phyloP scores from a whole-genome alignment of 1,284 basidiomycete genomes.

The Naganishia cerealis region DNA sequence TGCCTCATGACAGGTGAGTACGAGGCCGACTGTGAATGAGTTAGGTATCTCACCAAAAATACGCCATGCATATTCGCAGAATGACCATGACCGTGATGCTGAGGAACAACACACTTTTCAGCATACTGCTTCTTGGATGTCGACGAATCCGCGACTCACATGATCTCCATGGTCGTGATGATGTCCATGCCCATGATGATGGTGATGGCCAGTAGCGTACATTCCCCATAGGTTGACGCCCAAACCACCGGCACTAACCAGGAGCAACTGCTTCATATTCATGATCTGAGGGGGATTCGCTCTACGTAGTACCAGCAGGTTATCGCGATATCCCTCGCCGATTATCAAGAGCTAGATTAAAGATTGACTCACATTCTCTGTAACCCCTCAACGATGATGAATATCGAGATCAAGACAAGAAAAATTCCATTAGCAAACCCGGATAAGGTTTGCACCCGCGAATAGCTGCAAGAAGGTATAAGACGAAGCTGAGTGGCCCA shows the following conservation, averaged over 20 bases:
- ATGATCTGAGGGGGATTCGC: conserved; percentile 93
- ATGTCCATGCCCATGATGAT: conserved; percentile 62
- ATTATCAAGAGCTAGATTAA: not conserved
- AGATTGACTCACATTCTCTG: conserved; percentile 73
- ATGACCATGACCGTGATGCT: conserved; percentile 46
- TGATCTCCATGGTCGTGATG: conserved; percentile 41
- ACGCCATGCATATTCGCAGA: conserved; percentile 98
- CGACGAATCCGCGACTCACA: conserved; percentile 2
- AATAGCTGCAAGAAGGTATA: conserved; percentile 63
- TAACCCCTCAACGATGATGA: conserved; percentile 97
- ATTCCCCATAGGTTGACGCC: conserved; percentile 96
- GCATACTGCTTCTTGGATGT: not conserved
- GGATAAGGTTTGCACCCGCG: conserved; percentile 96
- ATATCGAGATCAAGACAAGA: conserved; percentile 91
- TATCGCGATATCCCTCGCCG: too few species aligned
- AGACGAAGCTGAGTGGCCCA: not conserved
- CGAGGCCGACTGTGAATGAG: not conserved
- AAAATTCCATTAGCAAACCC: conserved; percentile 98
- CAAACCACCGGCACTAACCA: conserved; percentile 84
- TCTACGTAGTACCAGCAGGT: conserved; percentile 52
- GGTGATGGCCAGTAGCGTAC: conserved; percentile 96
- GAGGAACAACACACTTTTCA: conserved; percentile 43
- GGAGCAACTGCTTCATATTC: conserved; percentile 85
- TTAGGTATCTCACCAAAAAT: conserved; percentile 68
- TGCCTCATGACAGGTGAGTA: not conserved